Evolutionary conservation across 2,329 filamentous ascomycete genomes (phyloP).

Genomic region (Ceratocystis diversiconidia): DNA sequence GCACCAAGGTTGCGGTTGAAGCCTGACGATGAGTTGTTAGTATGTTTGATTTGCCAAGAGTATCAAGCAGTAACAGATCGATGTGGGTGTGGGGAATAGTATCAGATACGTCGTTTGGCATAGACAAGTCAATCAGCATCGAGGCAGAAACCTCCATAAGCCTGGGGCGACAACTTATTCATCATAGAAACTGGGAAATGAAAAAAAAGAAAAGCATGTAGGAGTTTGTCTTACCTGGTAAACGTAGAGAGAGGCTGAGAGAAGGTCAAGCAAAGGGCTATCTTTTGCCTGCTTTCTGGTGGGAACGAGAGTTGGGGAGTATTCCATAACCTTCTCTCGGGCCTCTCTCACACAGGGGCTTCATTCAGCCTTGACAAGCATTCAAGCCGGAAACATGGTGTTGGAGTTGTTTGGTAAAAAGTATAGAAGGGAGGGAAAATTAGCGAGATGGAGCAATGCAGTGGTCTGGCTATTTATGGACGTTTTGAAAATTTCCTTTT

Average conservation of each 20-base stretch:
- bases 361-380: background rate
- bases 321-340: background rate
- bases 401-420: background rate
- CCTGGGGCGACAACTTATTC: constrained; percentile 38
- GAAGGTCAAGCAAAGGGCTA: background rate
- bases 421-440: background rate
- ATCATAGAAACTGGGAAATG: constrained; percentile 26
- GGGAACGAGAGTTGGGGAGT: background rate
- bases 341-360: background rate
- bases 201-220: background rate
- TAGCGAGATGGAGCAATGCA: background rate
- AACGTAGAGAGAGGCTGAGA: background rate
- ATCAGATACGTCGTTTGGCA: constrained; percentile 31
- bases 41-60: background rate
- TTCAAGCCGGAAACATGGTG: background rate
- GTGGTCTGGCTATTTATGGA: background rate
- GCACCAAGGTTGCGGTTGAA: too few relatives aligned
- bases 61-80: background rate
- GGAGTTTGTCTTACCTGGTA: background rate
- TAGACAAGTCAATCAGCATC: constrained; percentile 39
- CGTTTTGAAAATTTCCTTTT: background rate
- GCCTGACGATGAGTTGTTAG: constrained; percentile 8
- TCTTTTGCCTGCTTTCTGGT: background rate
- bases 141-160: constrained; percentile 36
- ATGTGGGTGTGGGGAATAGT: background rate